phyloP scores from a whole-genome alignment of 2,329 filamentous ascomycete species.

The Aspergillus texensis region DNA sequence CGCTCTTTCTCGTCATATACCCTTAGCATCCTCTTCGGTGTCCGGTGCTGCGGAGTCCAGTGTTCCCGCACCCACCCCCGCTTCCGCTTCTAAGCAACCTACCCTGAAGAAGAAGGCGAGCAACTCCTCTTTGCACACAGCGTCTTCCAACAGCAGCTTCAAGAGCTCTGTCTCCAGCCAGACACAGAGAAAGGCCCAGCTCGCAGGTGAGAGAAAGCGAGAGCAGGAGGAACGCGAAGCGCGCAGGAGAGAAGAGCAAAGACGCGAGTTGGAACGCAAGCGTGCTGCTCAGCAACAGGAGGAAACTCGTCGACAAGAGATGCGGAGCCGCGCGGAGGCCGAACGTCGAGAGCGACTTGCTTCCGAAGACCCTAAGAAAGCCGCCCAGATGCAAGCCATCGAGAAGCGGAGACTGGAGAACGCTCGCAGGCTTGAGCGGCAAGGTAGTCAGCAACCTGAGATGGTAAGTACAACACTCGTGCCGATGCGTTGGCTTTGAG shows the following conservation, averaged over 20 bases:
- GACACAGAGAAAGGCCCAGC: constrained; percentile 70
- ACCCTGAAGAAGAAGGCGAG: constrained; percentile 66
- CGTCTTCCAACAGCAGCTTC: constrained; percentile 58
- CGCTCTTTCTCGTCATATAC: constrained; percentile 48
- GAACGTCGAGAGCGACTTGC: constrained; percentile 51
- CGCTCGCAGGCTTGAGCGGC: constrained; percentile 48
- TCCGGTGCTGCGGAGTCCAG: constrained; percentile 60
- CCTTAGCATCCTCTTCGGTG: constrained; percentile 53
- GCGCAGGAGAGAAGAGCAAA: constrained; percentile 77
- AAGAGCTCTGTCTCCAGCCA: constrained; percentile 65
- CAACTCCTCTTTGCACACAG: constrained; percentile 63
- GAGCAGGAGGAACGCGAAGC: constrained; percentile 81
- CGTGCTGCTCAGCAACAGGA: constrained; percentile 60
- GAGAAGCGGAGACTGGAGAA: constrained; percentile 55
- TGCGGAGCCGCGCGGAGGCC: constrained; percentile 62
- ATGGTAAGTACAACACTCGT: constrained; percentile 31
- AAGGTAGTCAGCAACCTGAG: constrained; percentile 48
- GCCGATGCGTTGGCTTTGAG: background rate
- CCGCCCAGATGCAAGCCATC: constrained; percentile 63
- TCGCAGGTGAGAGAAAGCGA: constrained; percentile 77
- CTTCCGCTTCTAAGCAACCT: constrained; percentile 50
- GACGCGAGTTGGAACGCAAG: constrained; percentile 79
- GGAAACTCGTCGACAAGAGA: constrained; percentile 64
- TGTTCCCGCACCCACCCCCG: constrained; percentile 48
- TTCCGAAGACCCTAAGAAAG: constrained; percentile 66